Percentiles rank a stretch among this genome's conserved stretches.
These are phyloP conservation scores for Chaetomium fimeti DNA, from an alignment of 495 filamentous ascomycete species.

Conservation along the genomic window DNA sequence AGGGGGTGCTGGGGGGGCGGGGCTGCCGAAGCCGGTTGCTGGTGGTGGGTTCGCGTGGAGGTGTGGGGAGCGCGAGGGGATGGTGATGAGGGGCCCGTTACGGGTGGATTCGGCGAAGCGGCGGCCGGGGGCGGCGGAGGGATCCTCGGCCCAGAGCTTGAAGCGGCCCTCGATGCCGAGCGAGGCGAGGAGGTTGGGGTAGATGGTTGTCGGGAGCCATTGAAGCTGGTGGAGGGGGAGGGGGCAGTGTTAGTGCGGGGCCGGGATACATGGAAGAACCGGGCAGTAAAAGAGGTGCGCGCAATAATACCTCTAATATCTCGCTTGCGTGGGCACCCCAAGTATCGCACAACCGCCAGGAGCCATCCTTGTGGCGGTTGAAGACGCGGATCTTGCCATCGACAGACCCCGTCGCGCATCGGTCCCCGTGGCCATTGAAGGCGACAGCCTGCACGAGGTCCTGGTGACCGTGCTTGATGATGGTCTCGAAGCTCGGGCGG, in stretches of 20 bases:
- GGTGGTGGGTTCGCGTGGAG: slow-evolving; percentile 24
- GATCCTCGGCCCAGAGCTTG: slow-evolving; percentile 88
- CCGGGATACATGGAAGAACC: background rate
- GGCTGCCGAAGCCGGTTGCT: slow-evolving; percentile 10
- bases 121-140: slow-evolving; percentile 68
- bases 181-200: slow-evolving; percentile 57
- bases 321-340: slow-evolving; percentile 92
- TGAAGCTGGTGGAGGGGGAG: slow-evolving; percentile 56
- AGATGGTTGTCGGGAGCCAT: slow-evolving; percentile 64
- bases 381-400: slow-evolving; percentile 95
- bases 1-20: slow-evolving; percentile 24
- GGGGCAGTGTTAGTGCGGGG: background rate
- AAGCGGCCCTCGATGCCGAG: slow-evolving; percentile 85
- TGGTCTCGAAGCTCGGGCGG: slow-evolving; percentile 55
- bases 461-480: slow-evolving; percentile 60
- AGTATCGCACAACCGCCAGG: slow-evolving; percentile 78
- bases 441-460: slow-evolving; percentile 68
- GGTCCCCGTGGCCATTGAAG: slow-evolving; percentile 80
- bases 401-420: slow-evolving; percentile 83
- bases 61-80: slow-evolving; percentile 30
- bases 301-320: slow-evolving; percentile 71
- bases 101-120: slow-evolving; percentile 60
- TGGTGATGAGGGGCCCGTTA: slow-evolving; percentile 13
- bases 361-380: slow-evolving; percentile 70
- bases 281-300: background rate